These are phyloP conservation scores for Boechera divaricarpa DNA, from an alignment of 345 rosid species.

Conservation along the genomic window DNA sequence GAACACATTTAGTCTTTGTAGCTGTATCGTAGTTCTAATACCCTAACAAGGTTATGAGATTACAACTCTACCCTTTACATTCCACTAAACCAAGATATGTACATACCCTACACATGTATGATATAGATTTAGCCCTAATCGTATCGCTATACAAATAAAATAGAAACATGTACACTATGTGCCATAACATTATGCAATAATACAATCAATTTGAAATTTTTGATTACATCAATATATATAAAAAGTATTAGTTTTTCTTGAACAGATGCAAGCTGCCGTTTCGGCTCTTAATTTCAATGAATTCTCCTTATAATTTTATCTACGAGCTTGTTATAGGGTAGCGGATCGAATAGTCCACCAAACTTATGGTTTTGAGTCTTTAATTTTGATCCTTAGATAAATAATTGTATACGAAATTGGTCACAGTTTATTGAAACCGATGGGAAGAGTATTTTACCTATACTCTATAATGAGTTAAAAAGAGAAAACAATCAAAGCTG, in stretches of 20 bases:
- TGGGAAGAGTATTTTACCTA: background rate
- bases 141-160: too few species aligned
- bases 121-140: too few species aligned
- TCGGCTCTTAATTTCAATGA: background rate
- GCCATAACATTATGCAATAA: too few species aligned
- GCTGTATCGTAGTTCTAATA: too few species aligned
- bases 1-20: too few species aligned
- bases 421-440: background rate
- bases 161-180: too few species aligned
- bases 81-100: too few species aligned
- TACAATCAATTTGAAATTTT: too few species aligned
- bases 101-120: too few species aligned
- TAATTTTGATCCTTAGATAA: background rate
- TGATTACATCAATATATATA: background rate
- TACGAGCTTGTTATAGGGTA: background rate
- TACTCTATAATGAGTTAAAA: background rate
- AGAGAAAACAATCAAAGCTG: slow-evolving; percentile 6
- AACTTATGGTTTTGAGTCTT: background rate
- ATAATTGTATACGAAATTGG: slow-evolving; percentile 5
- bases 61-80: too few species aligned
- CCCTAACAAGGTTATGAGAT: too few species aligned
- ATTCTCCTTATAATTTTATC: background rate
- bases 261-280: background rate
- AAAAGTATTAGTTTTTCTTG: background rate
- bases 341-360: background rate